phyloP scores from a whole-genome alignment of 2,329 filamentous ascomycete species.

The Fusarium dlaminii region DNA sequence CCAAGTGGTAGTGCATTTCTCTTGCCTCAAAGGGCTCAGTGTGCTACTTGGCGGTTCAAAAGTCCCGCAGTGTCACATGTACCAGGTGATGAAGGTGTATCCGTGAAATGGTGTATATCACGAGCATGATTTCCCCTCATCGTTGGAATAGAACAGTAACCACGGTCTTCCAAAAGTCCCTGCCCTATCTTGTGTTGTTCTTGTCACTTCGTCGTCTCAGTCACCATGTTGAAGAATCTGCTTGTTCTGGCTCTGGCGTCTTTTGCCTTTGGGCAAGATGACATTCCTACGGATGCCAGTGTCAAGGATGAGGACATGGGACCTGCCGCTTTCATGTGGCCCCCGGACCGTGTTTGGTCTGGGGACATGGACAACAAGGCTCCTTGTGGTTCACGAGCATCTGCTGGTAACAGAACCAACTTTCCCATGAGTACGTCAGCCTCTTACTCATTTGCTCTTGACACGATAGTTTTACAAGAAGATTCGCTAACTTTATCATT shows the following conservation, averaged over 20 bases:
- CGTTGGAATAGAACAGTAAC: neutral
- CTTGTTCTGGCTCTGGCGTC: constrained; percentile 19
- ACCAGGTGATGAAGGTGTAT: neutral
- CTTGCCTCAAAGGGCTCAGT: neutral
- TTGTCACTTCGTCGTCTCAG: neutral
- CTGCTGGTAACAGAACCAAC: constrained; percentile 59
- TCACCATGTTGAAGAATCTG: constrained; percentile 19
- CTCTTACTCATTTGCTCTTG: neutral
- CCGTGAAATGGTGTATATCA: constrained; percentile 21
- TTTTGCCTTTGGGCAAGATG: constrained; percentile 12
- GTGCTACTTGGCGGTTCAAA: constrained; percentile 18
- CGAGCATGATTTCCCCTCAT: constrained; percentile 3
- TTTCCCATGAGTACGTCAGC: constrained; percentile 61
- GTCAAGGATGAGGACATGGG: constrained; percentile 52
- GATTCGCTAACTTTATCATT: neutral
- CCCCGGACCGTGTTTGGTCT: constrained; percentile 64
- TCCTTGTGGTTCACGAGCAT: constrained; percentile 64
- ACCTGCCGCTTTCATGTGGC: constrained; percentile 70
- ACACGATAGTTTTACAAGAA: rapidly evolving
- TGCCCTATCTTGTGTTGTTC: neutral
- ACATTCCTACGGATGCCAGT: constrained; percentile 13
- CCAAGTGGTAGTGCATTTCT: neutral
- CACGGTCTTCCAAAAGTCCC: neutral
- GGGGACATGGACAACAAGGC: constrained; percentile 63
- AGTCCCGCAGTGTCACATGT: constrained; percentile 4